Conservation (phyloP, 2,329 filamentous ascomycete species). For the Claviceps sp. region DNA sequence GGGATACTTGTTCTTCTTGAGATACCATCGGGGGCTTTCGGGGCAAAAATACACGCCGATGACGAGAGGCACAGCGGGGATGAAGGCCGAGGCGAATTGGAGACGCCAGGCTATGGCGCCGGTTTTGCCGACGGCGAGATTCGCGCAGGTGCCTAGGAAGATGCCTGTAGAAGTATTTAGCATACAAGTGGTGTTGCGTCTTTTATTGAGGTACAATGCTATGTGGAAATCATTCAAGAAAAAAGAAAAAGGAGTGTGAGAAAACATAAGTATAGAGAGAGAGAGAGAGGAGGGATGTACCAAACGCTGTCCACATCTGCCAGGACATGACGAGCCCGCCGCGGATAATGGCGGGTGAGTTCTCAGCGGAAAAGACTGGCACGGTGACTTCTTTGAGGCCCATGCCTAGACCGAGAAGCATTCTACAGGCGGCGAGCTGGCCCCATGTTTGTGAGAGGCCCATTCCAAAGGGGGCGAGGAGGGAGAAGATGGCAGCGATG, state of each 20-base stretch:
- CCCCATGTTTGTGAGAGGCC: conserved; percentile 45
- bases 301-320: conserved; percentile 30
- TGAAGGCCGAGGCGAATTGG: conserved; percentile 50
- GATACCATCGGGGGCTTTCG: conserved; percentile 52
- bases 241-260: too few species aligned
- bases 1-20: conserved; percentile 44
- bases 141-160: conserved; percentile 52
- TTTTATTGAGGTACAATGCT: too few species aligned
- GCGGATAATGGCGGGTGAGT: conserved; percentile 36
- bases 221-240: too few species aligned
- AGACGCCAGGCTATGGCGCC: conserved; percentile 49
- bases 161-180: conserved; percentile 29
- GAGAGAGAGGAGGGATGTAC: neutral
- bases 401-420: conserved; percentile 47
- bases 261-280: neutral
- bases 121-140: conserved; percentile 47
- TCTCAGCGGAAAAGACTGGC: conserved; percentile 40
- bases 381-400: conserved; percentile 36
- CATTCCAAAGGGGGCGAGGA: conserved; percentile 47
- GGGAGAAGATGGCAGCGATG: conserved; percentile 46
- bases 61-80: conserved; percentile 49
- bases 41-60: conserved; percentile 46
- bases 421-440: conserved; percentile 37
- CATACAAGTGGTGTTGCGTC: too few species aligned
- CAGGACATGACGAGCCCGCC: conserved; percentile 41